Conservation (phyloP, 805 yeast genomes). For the Isabelozyma gotoi region DNA sequence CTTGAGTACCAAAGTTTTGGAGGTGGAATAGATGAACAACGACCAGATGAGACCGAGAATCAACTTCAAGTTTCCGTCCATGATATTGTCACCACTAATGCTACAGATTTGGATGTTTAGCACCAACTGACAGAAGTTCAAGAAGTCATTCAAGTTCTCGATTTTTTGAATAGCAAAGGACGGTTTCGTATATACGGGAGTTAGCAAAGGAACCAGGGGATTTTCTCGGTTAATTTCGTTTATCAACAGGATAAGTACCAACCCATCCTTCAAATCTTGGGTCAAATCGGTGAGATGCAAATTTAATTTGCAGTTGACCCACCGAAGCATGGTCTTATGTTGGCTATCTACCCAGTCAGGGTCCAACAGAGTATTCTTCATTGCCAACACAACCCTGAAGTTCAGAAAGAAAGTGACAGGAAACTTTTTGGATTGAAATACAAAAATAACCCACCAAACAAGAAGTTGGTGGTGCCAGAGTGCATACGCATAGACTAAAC, state of each 20-base stretch:
- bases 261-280: slow-evolving; percentile 40
- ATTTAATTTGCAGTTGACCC: slow-evolving; percentile 45
- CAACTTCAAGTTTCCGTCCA: slow-evolving; percentile 47
- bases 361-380: background rate
- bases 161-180: slow-evolving; percentile 42
- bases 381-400: background rate
- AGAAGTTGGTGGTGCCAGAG: background rate
- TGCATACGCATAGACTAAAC: background rate
- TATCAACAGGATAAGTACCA: slow-evolving; percentile 35
- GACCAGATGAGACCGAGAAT: slow-evolving; percentile 52
- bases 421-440: background rate
- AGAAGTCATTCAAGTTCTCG: slow-evolving; percentile 45
- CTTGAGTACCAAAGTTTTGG: slow-evolving; percentile 17
- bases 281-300: slow-evolving; percentile 19
- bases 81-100: slow-evolving; percentile 50
- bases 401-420: background rate
- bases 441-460: background rate
- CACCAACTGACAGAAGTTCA: slow-evolving; percentile 41
- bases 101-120: slow-evolving; percentile 40
- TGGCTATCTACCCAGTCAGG: slow-evolving; percentile 44
- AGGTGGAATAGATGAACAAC: slow-evolving; percentile 41
- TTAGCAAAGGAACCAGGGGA: slow-evolving; percentile 16
- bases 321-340: slow-evolving; percentile 48
- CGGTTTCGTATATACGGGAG: slow-evolving; percentile 37
- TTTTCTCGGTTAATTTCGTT: slow-evolving; percentile 25